Evolutionary conservation across 805 yeast genomes (phyloP).

Genomic region (Kazachstania kunashirensis): DNA sequence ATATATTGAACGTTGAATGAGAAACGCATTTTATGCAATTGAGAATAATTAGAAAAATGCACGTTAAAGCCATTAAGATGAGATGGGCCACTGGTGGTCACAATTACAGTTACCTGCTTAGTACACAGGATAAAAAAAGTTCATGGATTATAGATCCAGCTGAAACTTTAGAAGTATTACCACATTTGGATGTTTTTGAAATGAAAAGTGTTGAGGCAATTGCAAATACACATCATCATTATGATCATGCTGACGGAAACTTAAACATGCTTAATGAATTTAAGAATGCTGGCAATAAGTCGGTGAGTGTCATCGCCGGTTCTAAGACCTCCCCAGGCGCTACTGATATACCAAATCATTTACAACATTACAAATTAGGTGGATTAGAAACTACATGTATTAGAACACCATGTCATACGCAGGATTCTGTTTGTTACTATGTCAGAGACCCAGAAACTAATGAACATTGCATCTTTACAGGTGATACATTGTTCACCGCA

Average conservation of each 20-base stretch:
- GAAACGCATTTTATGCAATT: constrained; percentile 5
- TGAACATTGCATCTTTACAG: constrained; percentile 77
- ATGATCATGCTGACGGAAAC: constrained; percentile 91
- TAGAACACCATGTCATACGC: constrained; percentile 97
- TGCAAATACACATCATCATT: constrained; percentile 93
- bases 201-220: constrained; percentile 54
- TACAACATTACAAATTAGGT: constrained; percentile 41
- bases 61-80: constrained; percentile 74
- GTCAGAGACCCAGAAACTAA: constrained; percentile 53
- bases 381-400: constrained; percentile 62
- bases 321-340: constrained; percentile 42
- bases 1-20: too few relatives aligned
- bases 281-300: constrained; percentile 30
- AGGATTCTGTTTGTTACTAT: constrained; percentile 86
- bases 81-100: constrained; percentile 86
- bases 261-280: constrained; percentile 25
- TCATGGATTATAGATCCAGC: constrained; percentile 93
- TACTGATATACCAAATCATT: constrained; percentile 56
- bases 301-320: constrained; percentile 67
- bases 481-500: constrained; percentile 87
- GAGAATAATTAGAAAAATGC: constrained; percentile 50
- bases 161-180: constrained; percentile 59
- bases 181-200: constrained; percentile 34
- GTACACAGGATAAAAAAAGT: constrained; percentile 46
- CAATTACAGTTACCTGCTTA: constrained; percentile 74